Evolutionary conservation across 192 early-diverging fungal genomes (phyloP), one percentile per base, ranked within the genome.

Genomic region (Coemansia sp.): DNA sequence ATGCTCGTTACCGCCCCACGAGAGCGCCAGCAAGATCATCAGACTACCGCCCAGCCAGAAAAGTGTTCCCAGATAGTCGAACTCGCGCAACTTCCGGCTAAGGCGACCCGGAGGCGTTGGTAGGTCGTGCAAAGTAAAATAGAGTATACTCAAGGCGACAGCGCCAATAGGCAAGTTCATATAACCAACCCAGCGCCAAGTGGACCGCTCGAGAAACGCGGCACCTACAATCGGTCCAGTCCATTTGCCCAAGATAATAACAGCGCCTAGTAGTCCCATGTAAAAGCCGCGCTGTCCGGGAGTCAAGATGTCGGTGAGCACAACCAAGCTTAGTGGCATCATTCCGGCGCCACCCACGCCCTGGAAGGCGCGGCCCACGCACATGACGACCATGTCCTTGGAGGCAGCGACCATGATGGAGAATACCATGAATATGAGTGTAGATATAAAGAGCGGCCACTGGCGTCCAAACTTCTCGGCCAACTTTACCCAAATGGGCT

Each of bases 401-500:
- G 86, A 77, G 2, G 68, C 74, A 31, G 77, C 87, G 27, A 78
- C 80, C 77, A 88, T 69, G 12, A 76, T 57, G 4, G 83, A 88
- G 52, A 77, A 85, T 43, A 16, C 77, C 77, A 87, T 72, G 59
- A 88, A 88, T 27, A 84, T 61, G 5, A 75, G 15, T 3, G 79
- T 75, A 16, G 86, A 81, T 6, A 68, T 69, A 6, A 85, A 59
- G 13, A 87, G 40, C 20, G 80, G 75, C 70, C 70, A 67, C 1
- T 47, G 49, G 7, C 84, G 79, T 5, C 87, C 87, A 76, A 89
- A 91, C 68, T 92, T 92, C 74, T 96, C 94, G 5, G 93, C 87
- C 59, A 96, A 73, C 71, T 93, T 95, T 10, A 94, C 95, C 85
- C 95, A 96, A 1, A 92, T 68, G 5, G 92, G 91, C 66, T 91